Conservation (phyloP, 164 flowering plant genomes). For the Vitis rupestris region DNA sequence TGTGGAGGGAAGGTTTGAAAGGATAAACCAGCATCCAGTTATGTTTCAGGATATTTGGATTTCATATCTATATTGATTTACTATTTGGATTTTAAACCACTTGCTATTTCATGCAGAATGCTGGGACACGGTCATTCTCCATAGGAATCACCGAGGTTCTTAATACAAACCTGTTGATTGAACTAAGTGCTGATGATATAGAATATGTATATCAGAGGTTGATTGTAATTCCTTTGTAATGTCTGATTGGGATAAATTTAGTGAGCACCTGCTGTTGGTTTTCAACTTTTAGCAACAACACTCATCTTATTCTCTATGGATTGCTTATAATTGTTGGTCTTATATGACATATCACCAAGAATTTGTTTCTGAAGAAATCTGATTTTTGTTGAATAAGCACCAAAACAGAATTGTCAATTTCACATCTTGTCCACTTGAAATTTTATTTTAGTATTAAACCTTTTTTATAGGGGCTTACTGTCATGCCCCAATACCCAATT, state of each 20-base stretch:
- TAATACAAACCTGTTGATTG: constrained; percentile 76
- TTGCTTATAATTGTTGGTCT: neutral
- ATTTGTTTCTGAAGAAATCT: neutral
- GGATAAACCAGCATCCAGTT: constrained; percentile 96
- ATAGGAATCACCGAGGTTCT: constrained; percentile 88
- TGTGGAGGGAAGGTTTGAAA: constrained; percentile 83
- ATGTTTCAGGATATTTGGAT: constrained; percentile 28
- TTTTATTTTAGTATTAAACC: no score
- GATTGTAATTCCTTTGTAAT: neutral
- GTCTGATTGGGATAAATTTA: neutral
- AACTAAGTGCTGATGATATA: constrained; percentile 88
- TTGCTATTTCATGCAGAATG: constrained; percentile 52
- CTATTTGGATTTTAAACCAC: constrained; percentile 1
- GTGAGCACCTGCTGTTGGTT: neutral
- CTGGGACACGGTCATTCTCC: constrained; percentile 86
- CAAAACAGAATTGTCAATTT: neutral
- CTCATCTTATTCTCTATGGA: neutral
- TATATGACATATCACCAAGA: no score
- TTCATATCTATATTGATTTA: neutral
- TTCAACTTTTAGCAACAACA: no score
- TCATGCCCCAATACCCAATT: no score
- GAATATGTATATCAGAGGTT: constrained; percentile 94
- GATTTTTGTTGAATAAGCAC: neutral
- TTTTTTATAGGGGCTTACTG: no score
- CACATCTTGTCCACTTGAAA: neutral